Base-by-base conservation (phyloP, 2,329 filamentous ascomycete species). In the Penicillium hesseltinei region DNA sequence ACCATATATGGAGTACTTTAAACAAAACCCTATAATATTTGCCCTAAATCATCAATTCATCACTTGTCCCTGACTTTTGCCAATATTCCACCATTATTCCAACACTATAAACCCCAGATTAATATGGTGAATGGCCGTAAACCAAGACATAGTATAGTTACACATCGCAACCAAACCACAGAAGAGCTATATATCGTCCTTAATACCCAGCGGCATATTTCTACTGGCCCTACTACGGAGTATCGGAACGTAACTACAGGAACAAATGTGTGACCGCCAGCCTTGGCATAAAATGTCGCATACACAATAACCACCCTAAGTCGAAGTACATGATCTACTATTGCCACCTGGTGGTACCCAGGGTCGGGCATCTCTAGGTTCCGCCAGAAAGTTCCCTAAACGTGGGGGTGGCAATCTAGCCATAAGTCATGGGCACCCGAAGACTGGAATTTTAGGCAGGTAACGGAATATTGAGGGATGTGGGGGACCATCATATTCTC, bases 331-430 rank as follows among this genome's bases (percentile, higher is more conserved):
- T 19, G n/a, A 27, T 21, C 50, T 35, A 36, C 17, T 29, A 31
- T 27, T n/a, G 29, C 40, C 40, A 52, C 50, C 39, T 36, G 11
- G 13, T 13, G 4, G 11, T 29, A 36, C 15, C 31, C 29, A 53
- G 46, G 50, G 40, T 21, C 9, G 23, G 21, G 40, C 9, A 27
- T 7, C 4, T 21, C 5, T 44, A 5, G 50, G 50, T 38, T 53
- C 33, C 48, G 48, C 25, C 9, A 9, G n/a, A 33, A 33, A 42
- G 17, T 2, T 15, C 21, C 21, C 17, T 8, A 27, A 35, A 42
- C 21, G 40, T 45, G 54, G 54, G 54, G 54, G 54, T 56, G 54
- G 54, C 54, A 35, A 52, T 39, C 5, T n/a, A 27, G 21, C 31
- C 13, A 50, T 7, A 21, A 21, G 2, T 5, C 15, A 56, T 25